phyloP scores from a whole-genome alignment of 371 early-diverging fungal genomes.

The Haplosporangium sp. region DNA sequence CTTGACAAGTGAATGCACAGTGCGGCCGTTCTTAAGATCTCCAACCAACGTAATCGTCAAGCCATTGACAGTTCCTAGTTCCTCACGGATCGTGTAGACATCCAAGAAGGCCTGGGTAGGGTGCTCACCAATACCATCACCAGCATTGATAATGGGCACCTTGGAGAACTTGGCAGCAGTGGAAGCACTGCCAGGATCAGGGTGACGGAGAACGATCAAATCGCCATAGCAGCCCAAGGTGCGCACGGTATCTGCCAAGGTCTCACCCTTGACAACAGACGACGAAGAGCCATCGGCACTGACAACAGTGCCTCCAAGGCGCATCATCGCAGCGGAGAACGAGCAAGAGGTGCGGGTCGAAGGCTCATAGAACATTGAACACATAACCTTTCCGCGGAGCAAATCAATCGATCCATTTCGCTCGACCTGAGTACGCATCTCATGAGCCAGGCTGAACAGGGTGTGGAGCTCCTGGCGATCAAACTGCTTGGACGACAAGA shows the following conservation, averaged over 20 bases:
- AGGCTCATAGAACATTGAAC: constrained; percentile 96
- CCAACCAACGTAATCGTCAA: constrained; percentile 95
- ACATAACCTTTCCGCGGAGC: constrained; percentile 91
- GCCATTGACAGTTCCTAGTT: constrained; percentile 96
- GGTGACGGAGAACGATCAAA: constrained; percentile 92
- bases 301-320: constrained; percentile 93
- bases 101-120: constrained; percentile 98
- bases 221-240: constrained; percentile 94
- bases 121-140: constrained; percentile 98
- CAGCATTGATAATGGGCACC: constrained; percentile 96
- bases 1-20: constrained; percentile 95
- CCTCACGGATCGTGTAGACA: constrained; percentile 82
- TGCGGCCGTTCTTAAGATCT: constrained; percentile 97
- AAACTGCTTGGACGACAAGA: constrained; percentile 91
- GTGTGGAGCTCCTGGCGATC: constrained; percentile 91
- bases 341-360: constrained; percentile 94
- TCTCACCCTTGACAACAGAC: constrained; percentile 96
- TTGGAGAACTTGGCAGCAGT: constrained; percentile 89
- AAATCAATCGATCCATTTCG: constrained; percentile 86
- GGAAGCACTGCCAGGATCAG: constrained; percentile 86
- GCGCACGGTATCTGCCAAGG: constrained; percentile 93
- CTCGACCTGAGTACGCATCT: constrained; percentile 95
- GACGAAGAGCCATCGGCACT: constrained; percentile 84
- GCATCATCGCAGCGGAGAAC: constrained; percentile 94
- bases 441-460: constrained; percentile 96